These are phyloP conservation scores for Euphorbia corollata DNA, from an alignment of 441 rosid species.

Conservation along the genomic window DNA sequence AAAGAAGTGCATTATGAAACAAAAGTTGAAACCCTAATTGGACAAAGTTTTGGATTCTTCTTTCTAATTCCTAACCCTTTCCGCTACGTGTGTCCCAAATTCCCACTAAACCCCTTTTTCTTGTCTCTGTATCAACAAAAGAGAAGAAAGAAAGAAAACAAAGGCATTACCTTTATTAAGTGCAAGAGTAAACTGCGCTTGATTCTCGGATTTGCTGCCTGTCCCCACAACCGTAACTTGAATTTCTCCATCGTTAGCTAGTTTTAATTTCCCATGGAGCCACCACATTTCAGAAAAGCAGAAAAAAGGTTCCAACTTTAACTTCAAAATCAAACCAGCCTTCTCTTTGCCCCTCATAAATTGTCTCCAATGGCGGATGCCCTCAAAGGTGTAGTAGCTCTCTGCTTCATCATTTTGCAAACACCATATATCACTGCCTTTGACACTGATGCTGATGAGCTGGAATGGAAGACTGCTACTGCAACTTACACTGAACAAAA, in stretches of 20 bases:
- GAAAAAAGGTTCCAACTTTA: neutral
- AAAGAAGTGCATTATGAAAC: conserved; percentile 39
- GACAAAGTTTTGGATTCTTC: conserved; percentile 15
- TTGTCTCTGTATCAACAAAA: neutral
- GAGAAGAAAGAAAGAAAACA: neutral
- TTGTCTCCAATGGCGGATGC: conserved; percentile 29
- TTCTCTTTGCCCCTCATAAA: conserved; percentile 8
- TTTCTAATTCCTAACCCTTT: conserved; percentile 21
- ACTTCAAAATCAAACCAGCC: conserved; percentile 9
- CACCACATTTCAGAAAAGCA: conserved; percentile 18
- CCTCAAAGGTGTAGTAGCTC: conserved; percentile 25
- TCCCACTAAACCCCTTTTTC: conserved; percentile 5
- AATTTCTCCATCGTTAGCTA: conserved; percentile 9
- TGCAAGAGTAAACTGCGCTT: conserved; percentile 17
- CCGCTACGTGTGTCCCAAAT: conserved; percentile 14
- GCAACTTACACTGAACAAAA: conserved; percentile 59
- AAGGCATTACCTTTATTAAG: conserved; percentile 13
- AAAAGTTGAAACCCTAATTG: conserved; percentile 11
- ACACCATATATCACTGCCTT: conserved; percentile 24
- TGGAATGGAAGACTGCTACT: conserved; percentile 65
- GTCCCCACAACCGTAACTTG: conserved; percentile 23
- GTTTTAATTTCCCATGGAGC: neutral
- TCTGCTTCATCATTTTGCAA: conserved; percentile 33
- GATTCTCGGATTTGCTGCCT: conserved; percentile 6
- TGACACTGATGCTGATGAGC: conserved; percentile 27